A percentile compares a stretch with the other conserved stretches of the same genome.
Evolutionary conservation across 106 monocot genomes (phyloP).

Genomic region (Gastrodia elata): DNA sequence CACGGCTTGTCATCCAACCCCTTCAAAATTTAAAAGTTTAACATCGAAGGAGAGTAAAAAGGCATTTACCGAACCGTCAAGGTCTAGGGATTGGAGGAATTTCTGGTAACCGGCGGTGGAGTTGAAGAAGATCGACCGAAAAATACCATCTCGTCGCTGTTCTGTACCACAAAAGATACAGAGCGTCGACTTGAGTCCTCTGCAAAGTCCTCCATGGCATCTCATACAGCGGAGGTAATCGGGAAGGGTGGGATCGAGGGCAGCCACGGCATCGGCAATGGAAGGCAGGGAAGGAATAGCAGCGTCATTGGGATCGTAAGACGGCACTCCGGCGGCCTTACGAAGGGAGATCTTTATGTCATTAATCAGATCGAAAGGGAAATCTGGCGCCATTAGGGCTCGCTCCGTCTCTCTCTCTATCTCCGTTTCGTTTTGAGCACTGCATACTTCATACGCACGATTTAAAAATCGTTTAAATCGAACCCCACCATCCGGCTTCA

Average conservation of each 20-base stretch:
- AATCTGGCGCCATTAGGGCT: constrained; percentile 31
- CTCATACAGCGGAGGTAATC: constrained; percentile 30
- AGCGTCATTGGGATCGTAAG: constrained; percentile 26
- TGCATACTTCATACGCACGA: too few species aligned
- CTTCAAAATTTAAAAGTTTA: too few species aligned
- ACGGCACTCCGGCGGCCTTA: constrained; percentile 26
- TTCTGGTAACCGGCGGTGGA: constrained; percentile 40
- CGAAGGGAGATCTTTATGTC: constrained; percentile 39
- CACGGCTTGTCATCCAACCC: too few species aligned
- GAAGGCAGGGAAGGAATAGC: constrained; percentile 17
- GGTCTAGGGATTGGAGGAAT: constrained; percentile 52
- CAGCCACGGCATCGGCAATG: constrained; percentile 29
- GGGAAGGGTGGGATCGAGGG: constrained; percentile 28
- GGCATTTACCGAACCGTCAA: constrained; percentile 77
- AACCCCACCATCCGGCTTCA: too few species aligned
- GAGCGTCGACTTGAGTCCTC: constrained; percentile 34
- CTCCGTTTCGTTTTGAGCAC: background rate
- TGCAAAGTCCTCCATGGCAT: constrained; percentile 44
- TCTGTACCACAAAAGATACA: constrained; percentile 62
- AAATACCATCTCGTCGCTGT: constrained; percentile 21
- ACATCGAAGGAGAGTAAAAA: background rate
- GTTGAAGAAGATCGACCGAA: constrained; percentile 40
- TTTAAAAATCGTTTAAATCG: too few species aligned
- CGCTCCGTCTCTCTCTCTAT: background rate
- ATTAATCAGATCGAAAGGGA: constrained; percentile 48